Conservation (phyloP, 2,329 filamentous ascomycete genomes). For the Myriangium duriaei region DNA sequence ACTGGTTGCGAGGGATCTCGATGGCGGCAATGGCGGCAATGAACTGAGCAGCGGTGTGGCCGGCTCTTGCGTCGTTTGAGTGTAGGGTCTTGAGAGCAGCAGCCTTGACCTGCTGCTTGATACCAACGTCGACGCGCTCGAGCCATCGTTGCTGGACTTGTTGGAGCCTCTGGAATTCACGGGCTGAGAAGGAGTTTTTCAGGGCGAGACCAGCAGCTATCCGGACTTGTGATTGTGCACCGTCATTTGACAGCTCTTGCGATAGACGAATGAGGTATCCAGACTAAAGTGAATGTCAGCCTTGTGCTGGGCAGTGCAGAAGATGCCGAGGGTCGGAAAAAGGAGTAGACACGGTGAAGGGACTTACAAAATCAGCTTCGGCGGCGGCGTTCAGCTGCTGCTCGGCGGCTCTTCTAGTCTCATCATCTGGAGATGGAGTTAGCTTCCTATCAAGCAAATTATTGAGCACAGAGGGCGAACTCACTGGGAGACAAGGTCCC, state of each 20-base stretch:
- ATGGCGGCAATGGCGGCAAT: slow-evolving; percentile 90
- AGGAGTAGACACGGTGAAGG: slow-evolving; percentile 22
- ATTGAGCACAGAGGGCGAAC: neutral
- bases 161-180: slow-evolving; percentile 75
- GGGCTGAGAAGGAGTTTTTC: slow-evolving; percentile 95
- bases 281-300: slow-evolving; percentile 44
- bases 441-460: neutral
- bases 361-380: slow-evolving; percentile 83
- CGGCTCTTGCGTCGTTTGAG: slow-evolving; percentile 69
- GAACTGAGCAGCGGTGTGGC: slow-evolving; percentile 84
- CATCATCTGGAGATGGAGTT: slow-evolving; percentile 56
- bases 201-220: slow-evolving; percentile 89
- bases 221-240: slow-evolving; percentile 69
- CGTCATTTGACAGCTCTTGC: slow-evolving; percentile 86
- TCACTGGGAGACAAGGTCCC: slow-evolving; percentile 70
- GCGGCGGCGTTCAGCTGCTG: slow-evolving; percentile 87
- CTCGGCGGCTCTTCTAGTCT: slow-evolving; percentile 80
- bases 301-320: slow-evolving; percentile 2
- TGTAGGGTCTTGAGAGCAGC: slow-evolving; percentile 77
- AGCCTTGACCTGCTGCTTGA: slow-evolving; percentile 80
- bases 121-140: slow-evolving; percentile 63
- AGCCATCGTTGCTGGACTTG: slow-evolving; percentile 93
- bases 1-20: slow-evolving; percentile 85
- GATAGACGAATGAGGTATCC: slow-evolving; percentile 88
- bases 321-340: slow-evolving; percentile 15